Conservation (phyloP, 2,329 filamentous ascomycete genomes). For the Epichloe amarillans region DNA sequence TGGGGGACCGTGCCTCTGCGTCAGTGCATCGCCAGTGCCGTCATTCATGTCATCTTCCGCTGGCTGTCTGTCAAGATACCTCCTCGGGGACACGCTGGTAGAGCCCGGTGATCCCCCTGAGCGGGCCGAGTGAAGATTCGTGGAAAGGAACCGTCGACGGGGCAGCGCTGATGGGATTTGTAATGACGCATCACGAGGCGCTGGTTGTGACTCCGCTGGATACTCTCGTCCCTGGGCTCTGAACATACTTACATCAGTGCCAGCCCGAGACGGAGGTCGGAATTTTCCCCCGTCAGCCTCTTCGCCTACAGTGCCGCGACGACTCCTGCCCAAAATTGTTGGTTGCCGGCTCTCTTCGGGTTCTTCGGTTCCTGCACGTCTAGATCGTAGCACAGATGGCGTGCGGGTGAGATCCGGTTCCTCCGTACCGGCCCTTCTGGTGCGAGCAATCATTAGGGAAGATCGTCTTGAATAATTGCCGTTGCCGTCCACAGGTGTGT, state of each 20-base stretch:
- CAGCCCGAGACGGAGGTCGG: conserved; percentile 44
- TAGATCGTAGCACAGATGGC: conserved; percentile 33
- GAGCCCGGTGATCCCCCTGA: conserved; percentile 28
- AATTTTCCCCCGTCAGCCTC: conserved; percentile 35
- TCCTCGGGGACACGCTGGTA: conserved; percentile 26
- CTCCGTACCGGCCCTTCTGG: conserved; percentile 34
- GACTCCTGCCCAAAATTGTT: conserved; percentile 30
- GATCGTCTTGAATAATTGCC: conserved; percentile 32
- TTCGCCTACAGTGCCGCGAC: conserved; percentile 32
- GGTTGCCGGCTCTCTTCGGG: conserved; percentile 31
- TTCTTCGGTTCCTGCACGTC: conserved; percentile 33
- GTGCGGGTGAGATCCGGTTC: conserved; percentile 37
- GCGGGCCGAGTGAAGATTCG: conserved; percentile 32
- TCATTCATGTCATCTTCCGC: conserved; percentile 23
- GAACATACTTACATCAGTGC: conserved; percentile 38
- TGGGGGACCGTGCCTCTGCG: conserved; percentile 17
- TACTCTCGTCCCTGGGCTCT: conserved; percentile 16
- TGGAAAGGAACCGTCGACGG: conserved; percentile 38
- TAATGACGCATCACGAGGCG: conserved; percentile 20
- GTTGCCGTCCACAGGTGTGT: conserved; percentile 29
- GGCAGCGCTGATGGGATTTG: conserved; percentile 34
- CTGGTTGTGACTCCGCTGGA: conserved; percentile 18
- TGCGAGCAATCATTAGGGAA: conserved; percentile 33
- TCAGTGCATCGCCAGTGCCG: not conserved
- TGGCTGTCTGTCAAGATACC: conserved; percentile 34